A percentile compares a stretch with the other conserved stretches of the same genome.
These are phyloP conservation scores for Suhomyces choctaworum DNA, from an alignment of 1,139 yeast species.

Conservation along the genomic window DNA sequence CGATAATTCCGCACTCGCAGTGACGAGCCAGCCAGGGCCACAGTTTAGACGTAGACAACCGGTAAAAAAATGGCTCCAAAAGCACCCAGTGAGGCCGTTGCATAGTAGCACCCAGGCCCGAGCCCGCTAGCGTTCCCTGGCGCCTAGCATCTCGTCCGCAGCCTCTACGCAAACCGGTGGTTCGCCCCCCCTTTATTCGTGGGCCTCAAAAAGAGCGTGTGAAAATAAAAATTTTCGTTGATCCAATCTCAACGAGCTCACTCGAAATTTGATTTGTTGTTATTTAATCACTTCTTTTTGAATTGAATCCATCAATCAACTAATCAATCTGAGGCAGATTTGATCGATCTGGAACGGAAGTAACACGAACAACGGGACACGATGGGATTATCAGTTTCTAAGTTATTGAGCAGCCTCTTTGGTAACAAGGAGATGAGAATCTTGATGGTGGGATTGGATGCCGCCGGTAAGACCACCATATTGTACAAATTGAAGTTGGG, in stretches of 20 bases:
- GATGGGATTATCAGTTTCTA: conserved; percentile 89
- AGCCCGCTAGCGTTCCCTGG: background rate
- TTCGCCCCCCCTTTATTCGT: conserved; percentile 4
- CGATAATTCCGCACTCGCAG: conserved; percentile 4
- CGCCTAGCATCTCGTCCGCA: background rate
- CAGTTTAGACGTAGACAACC: no score
- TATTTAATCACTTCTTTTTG: conserved; percentile 13
- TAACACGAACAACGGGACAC: conserved; percentile 10
- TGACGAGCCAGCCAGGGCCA: no score
- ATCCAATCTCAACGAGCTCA: conserved; percentile 10
- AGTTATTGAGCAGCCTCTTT: conserved; percentile 82
- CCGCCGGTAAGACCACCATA: conserved; percentile 91
- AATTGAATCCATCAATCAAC: conserved; percentile 12
- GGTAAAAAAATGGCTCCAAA: no score
- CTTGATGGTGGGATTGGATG: conserved; percentile 92
- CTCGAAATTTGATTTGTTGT: conserved; percentile 15
- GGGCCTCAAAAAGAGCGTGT: conserved; percentile 13
- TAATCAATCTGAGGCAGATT: conserved; percentile 10
- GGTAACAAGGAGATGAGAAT: conserved; percentile 87
- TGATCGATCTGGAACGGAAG: conserved; percentile 8
- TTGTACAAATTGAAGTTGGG: conserved; percentile 87
- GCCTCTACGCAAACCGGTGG: background rate
- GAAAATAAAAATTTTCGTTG: conserved; percentile 14
- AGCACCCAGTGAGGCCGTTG: background rate
- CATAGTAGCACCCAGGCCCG: background rate